These are phyloP conservation scores for Ulmus americana DNA, from an alignment of 331 rosid genomes.

Conservation along the genomic window DNA sequence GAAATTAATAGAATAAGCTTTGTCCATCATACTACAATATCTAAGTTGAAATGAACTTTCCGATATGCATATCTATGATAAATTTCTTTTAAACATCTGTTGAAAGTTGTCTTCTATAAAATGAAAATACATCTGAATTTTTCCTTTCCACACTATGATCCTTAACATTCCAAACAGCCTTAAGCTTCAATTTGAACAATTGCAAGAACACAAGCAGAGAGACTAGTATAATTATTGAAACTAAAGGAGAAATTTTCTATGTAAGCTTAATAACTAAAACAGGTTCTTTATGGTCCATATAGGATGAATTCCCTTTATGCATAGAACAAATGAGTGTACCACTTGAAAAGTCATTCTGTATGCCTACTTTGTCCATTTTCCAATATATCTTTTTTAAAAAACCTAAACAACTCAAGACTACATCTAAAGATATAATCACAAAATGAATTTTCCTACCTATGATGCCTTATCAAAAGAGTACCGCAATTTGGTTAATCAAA, in stretches of 20 bases:
- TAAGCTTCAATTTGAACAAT: too few species aligned
- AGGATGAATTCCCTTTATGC: not conserved
- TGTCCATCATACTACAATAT: too few species aligned
- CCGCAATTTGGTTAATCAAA: conserved; percentile 82
- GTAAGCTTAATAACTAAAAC: not conserved
- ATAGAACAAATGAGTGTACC: not conserved
- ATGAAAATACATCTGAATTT: too few species aligned
- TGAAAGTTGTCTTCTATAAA: too few species aligned
- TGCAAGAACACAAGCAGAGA: too few species aligned
- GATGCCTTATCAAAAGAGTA: conserved; percentile 53
- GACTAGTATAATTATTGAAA: not conserved
- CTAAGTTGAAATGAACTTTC: too few species aligned
- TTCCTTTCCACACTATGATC: too few species aligned
- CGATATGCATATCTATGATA: too few species aligned
- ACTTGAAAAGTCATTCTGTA: not conserved
- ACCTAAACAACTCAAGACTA: conserved; percentile 33
- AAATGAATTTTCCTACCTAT: conserved; percentile 35
- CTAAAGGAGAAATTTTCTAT: not conserved
- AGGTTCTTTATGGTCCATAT: not conserved
- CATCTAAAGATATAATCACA: conserved; percentile 29
- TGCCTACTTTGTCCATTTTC: conserved; percentile 2
- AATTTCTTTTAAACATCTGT: too few species aligned
- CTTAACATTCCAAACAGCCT: too few species aligned
- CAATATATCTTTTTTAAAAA: conserved; percentile 7
- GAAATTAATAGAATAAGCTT: too few species aligned